Percentiles rank a stretch among this genome's conserved stretches.
These are phyloP conservation scores for Mycena amicta DNA, from an alignment of 768 basidiomycete genomes.

Conservation along the genomic window DNA sequence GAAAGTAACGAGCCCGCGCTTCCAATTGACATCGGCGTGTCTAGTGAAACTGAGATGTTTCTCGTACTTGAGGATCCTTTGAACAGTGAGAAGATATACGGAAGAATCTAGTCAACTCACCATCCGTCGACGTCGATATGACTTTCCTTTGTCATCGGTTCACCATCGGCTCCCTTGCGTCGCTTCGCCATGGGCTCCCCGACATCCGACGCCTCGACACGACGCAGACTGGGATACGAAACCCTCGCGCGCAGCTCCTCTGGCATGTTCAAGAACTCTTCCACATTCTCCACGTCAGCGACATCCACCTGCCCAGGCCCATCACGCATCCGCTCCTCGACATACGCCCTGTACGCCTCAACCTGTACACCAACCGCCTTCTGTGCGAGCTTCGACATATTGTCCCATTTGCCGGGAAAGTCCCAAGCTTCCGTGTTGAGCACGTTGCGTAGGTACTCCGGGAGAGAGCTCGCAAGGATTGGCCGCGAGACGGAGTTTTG, in stretches of 20 bases:
- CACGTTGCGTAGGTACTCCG: background rate
- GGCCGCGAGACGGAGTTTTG: background rate
- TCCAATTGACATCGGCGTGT: background rate
- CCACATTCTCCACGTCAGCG: background rate
- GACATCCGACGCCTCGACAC: background rate
- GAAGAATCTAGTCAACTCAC: background rate
- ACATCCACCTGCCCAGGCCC: background rate
- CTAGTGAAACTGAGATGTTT: background rate
- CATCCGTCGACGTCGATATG: background rate
- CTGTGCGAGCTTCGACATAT: background rate
- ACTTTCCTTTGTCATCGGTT: background rate
- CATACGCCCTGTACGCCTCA: background rate
- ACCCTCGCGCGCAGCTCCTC: background rate
- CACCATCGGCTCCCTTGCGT: background rate
- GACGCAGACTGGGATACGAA: background rate
- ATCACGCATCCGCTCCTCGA: background rate
- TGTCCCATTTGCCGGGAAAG: background rate
- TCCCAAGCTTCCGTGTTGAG: background rate
- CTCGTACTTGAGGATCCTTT: background rate
- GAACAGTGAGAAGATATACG: background rate
- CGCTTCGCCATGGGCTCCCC: background rate
- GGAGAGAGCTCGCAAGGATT: background rate
- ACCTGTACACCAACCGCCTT: background rate
- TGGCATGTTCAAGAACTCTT: background rate
- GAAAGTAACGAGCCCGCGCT: slow-evolving; percentile 1